Base-by-base conservation (phyloP, 768 basidiomycete species). In the Trametes elegans region DNA sequence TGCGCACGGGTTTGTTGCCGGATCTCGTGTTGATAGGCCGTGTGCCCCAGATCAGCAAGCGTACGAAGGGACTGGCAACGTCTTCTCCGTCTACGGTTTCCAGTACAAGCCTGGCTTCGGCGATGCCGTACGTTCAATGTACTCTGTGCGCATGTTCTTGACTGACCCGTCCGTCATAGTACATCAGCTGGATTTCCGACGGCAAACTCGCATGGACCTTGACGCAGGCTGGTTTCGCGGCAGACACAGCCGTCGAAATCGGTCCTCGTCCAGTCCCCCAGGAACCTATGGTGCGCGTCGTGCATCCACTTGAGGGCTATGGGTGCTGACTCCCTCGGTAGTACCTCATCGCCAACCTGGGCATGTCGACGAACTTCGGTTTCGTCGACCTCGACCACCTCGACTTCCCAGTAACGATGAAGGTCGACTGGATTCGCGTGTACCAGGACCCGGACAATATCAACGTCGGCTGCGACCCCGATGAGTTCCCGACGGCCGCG, bases 391-490 rank as follows among this genome's bases (percentile, higher is more conserved):
- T 80, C 35, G 71, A 66, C 3, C 71, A 84, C 49, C 66, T 87
- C 11, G 69, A 67, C 16, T 85, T 84, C 68, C 71, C 71, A 0
- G 69, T 82, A 19, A 71, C 68, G 2, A 88, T 95, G 89, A 75
- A 74, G 53, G 73, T 95, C 41, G 93, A 96, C 65, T 95, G 83
- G 53, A 82, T 95, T 51, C 83, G 93, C 1, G 88, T 97, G 3
- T 88, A 87, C 62, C 87, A 88, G 61, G 72, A 73, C 26, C 69
- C 74, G 50, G 70, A 73, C 56, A 60, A 65, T 4, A 71, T 74
- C 62, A 84, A 84, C 60, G 71, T 84, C 32, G 84, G 85, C 7
- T 87, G 85, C 58, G 88, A 93, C 63, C 90, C 93, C 3, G 63
- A 70, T 16, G 79, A 81, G 16, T 85, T 80, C 69, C 93, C 94